Percentiles rank a stretch among this genome's conserved stretches.
These are phyloP conservation scores for Penicillium waksmanii DNA, from an alignment of 495 filamentous ascomycete genomes.

Conservation along the genomic window DNA sequence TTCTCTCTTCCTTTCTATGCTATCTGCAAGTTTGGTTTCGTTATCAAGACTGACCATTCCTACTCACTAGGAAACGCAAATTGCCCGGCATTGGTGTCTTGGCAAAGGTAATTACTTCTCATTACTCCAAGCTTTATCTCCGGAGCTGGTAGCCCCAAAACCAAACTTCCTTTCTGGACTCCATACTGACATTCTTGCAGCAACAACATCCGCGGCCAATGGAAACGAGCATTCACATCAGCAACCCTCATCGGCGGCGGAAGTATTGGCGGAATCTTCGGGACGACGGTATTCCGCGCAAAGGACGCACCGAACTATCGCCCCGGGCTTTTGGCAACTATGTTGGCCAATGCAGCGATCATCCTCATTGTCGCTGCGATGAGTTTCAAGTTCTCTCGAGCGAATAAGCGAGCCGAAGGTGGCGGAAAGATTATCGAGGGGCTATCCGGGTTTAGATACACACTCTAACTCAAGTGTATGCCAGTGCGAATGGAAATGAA, in stretches of 20 bases:
- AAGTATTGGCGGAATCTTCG: conserved; percentile 57
- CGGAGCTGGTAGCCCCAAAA: neutral
- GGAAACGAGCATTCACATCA: conserved; percentile 60
- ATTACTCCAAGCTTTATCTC: conserved; percentile 1
- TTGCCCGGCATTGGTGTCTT: conserved; percentile 20
- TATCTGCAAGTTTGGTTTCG: too few species aligned
- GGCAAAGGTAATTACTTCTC: conserved; percentile 16
- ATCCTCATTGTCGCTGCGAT: conserved; percentile 29
- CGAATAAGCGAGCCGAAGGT: conserved; percentile 52
- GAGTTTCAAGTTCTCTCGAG: conserved; percentile 31
- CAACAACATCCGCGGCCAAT: conserved; percentile 63
- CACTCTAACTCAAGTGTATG: neutral
- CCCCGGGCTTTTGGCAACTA: conserved; percentile 45
- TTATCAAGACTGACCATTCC: too few species aligned
- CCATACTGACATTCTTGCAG: conserved; percentile 37
- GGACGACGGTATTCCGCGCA: conserved; percentile 54
- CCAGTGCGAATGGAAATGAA: too few species aligned
- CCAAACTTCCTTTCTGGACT: neutral
- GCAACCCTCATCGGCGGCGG: conserved; percentile 50
- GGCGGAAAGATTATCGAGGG: conserved; percentile 53
- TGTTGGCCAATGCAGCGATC: conserved; percentile 39
- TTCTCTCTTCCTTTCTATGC: too few species aligned
- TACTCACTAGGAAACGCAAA: conserved; percentile 10
- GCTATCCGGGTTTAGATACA: conserved; percentile 35
- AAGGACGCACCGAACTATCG: conserved; percentile 53